phyloP scores from a whole-genome alignment of 257 asterid genomes.

The Cruciata laevipes region DNA sequence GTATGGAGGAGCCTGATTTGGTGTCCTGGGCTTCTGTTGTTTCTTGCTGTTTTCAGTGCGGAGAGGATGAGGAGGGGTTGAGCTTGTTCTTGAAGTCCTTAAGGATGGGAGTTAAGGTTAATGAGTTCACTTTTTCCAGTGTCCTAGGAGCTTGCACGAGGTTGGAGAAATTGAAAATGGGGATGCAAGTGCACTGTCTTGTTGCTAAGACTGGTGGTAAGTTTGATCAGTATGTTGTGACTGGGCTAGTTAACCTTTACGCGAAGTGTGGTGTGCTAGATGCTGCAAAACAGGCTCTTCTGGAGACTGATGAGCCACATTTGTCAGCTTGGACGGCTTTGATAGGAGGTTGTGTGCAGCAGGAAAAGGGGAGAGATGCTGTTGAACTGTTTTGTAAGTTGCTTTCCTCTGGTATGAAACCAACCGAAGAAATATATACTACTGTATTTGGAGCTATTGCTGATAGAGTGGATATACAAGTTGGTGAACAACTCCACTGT shows the following conservation, averaged over 20 bases:
- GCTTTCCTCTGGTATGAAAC: conserved; percentile 43
- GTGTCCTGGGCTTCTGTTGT: conserved; percentile 66
- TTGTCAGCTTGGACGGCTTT: conserved; percentile 77
- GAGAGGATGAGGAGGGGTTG: conserved; percentile 54
- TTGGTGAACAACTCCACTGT: conserved; percentile 56
- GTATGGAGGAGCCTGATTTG: conserved; percentile 40
- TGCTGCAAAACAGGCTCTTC: conserved; percentile 42
- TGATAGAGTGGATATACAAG: conserved; percentile 32
- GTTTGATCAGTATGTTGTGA: conserved; percentile 50
- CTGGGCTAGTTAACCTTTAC: conserved; percentile 61
- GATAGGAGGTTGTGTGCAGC: conserved; percentile 62
- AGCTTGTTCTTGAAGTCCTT: conserved; percentile 43
- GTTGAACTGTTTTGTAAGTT: conserved; percentile 39
- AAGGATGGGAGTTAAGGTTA: conserved; percentile 43
- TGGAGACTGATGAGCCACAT: conserved; percentile 41
- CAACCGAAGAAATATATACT: conserved; percentile 55
- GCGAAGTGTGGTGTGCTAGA: conserved; percentile 58
- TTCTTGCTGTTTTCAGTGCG: conserved; percentile 42
- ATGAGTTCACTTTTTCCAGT: conserved; percentile 53
- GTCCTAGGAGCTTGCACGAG: conserved; percentile 59
- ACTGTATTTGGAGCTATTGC: conserved; percentile 66
- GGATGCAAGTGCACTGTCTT: conserved; percentile 59
- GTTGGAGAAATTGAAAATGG: conserved; percentile 36
- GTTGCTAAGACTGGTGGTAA: conserved; percentile 42
- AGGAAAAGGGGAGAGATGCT: conserved; percentile 42